phyloP scores from a whole-genome alignment of 1,284 basidiomycete species.

The Ganoderma boninense region DNA sequence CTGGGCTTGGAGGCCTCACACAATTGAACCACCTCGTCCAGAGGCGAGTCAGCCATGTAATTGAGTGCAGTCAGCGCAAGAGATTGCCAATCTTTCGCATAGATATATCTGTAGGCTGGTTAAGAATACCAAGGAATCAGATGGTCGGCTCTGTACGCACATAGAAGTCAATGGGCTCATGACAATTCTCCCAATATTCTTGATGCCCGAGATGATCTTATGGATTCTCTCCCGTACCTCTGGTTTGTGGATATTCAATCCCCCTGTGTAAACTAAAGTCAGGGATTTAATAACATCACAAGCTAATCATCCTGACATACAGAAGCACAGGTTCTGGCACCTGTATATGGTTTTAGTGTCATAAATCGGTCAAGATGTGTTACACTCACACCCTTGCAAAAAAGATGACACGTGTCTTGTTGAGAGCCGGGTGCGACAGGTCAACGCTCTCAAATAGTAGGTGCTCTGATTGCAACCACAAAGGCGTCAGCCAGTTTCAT shows the following conservation, averaged over 20 bases:
- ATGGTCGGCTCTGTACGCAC: background rate
- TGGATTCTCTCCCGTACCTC: background rate
- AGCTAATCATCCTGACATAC: constrained; percentile 37
- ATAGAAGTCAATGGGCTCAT: background rate
- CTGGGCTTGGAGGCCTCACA: constrained; percentile 27
- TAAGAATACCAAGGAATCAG: background rate
- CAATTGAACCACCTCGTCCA: constrained; percentile 53
- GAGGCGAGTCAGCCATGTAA: constrained; percentile 35
- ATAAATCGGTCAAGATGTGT: background rate
- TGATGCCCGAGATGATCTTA: background rate
- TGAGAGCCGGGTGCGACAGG: constrained; percentile 25
- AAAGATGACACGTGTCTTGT: constrained; percentile 43
- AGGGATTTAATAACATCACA: background rate
- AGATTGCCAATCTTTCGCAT: constrained; percentile 44
- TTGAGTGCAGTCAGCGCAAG: constrained; percentile 42
- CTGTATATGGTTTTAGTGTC: background rate
- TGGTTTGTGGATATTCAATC: background rate
- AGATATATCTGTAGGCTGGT: constrained; percentile 44
- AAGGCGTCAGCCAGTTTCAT: background rate
- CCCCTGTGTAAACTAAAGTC: background rate
- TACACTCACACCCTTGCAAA: constrained; percentile 50
- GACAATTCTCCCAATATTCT: background rate
- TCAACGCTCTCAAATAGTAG: constrained; percentile 42
- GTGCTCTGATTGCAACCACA: constrained; percentile 31
- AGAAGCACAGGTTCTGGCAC: constrained; percentile 26